A percentile compares a stretch with the other conserved stretches of the same genome.
Evolutionary conservation across 2,329 filamentous ascomycete species (phyloP).

Genomic region (Xylariaceae sp.): DNA sequence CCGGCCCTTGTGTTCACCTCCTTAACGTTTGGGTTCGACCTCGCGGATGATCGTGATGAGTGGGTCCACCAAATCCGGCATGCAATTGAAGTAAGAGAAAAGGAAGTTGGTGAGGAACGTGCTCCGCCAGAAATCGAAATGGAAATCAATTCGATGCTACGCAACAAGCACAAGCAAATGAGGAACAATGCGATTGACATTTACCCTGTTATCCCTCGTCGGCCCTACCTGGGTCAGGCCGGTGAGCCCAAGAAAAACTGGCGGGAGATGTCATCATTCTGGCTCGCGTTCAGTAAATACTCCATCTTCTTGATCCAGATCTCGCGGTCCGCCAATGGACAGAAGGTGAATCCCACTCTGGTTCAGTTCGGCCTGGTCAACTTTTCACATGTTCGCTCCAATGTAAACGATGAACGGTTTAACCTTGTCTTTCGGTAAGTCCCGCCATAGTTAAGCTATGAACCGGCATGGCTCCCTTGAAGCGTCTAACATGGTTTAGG

Average conservation of each 20-base stretch:
- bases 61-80: conserved; percentile 45
- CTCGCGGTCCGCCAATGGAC: conserved; percentile 40
- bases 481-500: conserved; percentile 28
- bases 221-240: conserved; percentile 35
- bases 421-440: conserved; percentile 50
- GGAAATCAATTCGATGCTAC: conserved; percentile 44
- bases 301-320: conserved; percentile 50
- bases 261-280: conserved; percentile 49
- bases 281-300: conserved; percentile 49
- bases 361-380: conserved; percentile 49
- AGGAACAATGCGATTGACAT: conserved; percentile 37
- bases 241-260: conserved; percentile 42
- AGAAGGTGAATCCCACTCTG: conserved; percentile 44
- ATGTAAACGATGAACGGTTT: conserved; percentile 52
- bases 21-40: conserved; percentile 45
- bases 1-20: conserved; percentile 42
- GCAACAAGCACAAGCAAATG: conserved; percentile 39
- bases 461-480: not conserved
- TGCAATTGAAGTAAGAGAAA: conserved; percentile 32
- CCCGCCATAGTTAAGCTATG: not conserved
- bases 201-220: conserved; percentile 49
- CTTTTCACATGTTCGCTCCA: conserved; percentile 47
- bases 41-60: conserved; percentile 45
- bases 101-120: conserved; percentile 33
- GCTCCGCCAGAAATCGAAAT: conserved; percentile 44